Evolutionary conservation across 257 asterid genomes (phyloP), one percentile per base, ranked within the genome.

Genomic region (Lavandula angustifolia): DNA sequence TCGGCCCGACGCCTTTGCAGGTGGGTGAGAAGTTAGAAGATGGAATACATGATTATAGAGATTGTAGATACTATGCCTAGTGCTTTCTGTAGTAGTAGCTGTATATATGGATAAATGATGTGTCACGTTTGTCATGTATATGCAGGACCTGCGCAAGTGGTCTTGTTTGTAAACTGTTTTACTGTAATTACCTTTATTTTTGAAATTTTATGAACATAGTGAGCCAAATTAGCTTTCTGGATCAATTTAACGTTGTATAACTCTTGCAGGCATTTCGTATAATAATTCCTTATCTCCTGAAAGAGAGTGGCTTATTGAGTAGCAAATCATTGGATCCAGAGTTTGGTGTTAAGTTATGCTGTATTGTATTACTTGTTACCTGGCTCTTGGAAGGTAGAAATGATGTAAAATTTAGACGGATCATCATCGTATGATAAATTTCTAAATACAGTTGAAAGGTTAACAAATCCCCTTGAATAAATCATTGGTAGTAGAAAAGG

Each of bases 131-230:
- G 38, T 34, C 17, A 40, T 78, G 81, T 73, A 74, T 48, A 78
- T 13, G 22, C 60, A 17, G 64, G 74, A n/a, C 60, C 68, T 56
- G 60, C 66, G 73, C 66, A 72, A 76, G 78, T 64, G 70, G 78
- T 58, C 78, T 68, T 68, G 73, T 63, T 57, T 60, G 71, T 41
- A 11, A 16, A 50, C 35, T 44, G 7, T 44, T 54, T 33, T 7
- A 9, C 4, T 52, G 68, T 60, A 51, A 34, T 17, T 13, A 58
- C 34, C 34, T 27, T 64, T 29, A 41, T 48, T 13, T 60, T 42
- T 55, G 14, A 40, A 34, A 7, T 37, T 58, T 12, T 2, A 35
- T 67, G 58, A 29, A 40, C 51, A 57, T n/a, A 11, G 33, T 6
- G 5, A 52, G 6, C 53, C 47, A 43, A 34, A 4, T 22, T 13